A percentile compares a stretch with the other conserved stretches of the same genome.
Conservation (phyloP, 1,284 basidiomycete species). For the Irpex lacteus region DNA sequence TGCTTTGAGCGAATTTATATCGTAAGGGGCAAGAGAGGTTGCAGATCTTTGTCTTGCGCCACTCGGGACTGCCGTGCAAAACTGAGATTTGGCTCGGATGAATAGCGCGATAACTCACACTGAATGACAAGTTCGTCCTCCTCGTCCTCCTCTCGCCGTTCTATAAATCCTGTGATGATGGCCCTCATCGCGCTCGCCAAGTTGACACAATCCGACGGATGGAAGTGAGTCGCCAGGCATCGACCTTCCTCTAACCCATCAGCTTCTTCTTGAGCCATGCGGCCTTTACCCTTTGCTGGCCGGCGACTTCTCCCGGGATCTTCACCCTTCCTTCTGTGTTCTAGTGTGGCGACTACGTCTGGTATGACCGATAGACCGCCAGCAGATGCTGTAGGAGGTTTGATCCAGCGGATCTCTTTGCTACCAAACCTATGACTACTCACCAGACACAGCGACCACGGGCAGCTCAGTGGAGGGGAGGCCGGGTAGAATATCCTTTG, state of each 20-base stretch:
- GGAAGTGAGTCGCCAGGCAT: slow-evolving; percentile 44
- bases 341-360: slow-evolving; percentile 7
- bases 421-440: slow-evolving; percentile 17
- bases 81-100: neutral
- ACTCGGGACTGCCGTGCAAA: slow-evolving; percentile 12
- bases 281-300: slow-evolving; percentile 5
- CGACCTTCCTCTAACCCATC: neutral
- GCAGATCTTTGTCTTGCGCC: slow-evolving; percentile 41
- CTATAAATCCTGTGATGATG: slow-evolving; percentile 53
- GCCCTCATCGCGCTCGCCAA: slow-evolving; percentile 52
- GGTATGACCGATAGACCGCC: slow-evolving; percentile 8
- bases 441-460: slow-evolving; percentile 55
- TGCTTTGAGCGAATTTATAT: slow-evolving; percentile 52
- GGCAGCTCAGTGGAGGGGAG: slow-evolving; percentile 63
- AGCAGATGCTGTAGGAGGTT: slow-evolving; percentile 21
- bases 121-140: slow-evolving; percentile 18
- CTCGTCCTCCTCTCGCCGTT: slow-evolving; percentile 25
- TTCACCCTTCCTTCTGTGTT: neutral
- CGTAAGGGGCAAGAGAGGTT: slow-evolving; percentile 53
- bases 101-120: neutral
- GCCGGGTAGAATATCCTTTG: slow-evolving; percentile 35
- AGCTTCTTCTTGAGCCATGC: slow-evolving; percentile 25
- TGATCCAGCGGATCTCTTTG: slow-evolving; percentile 16
- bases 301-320: neutral
- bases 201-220: slow-evolving; percentile 56